A percentile compares a stretch with the other conserved stretches of the same genome.
Evolutionary conservation across 1,284 basidiomycete genomes (phyloP).

Genomic region (Waitea zeae): DNA sequence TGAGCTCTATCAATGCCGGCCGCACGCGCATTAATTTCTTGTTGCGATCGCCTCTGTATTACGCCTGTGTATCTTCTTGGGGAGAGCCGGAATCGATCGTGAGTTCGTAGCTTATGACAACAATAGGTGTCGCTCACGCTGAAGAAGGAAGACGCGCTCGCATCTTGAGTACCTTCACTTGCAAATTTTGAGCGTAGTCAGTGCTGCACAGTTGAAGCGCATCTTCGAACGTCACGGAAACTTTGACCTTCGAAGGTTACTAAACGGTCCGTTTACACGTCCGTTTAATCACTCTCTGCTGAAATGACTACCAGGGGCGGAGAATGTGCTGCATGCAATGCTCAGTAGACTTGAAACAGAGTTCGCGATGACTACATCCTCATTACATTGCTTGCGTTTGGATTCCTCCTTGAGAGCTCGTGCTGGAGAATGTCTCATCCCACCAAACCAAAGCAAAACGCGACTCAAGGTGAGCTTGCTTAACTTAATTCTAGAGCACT

Average conservation of each 20-base stretch:
- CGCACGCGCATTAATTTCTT: slow-evolving; percentile 71
- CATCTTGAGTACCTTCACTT: slow-evolving; percentile 92
- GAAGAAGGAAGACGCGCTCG: slow-evolving; percentile 66
- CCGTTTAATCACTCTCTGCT: slow-evolving; percentile 1
- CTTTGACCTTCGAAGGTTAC: slow-evolving; percentile 75
- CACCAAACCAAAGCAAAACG: slow-evolving; percentile 67
- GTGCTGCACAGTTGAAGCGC: slow-evolving; percentile 64
- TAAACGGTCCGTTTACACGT: slow-evolving; percentile 40
- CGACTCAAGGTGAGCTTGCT: slow-evolving; percentile 9
- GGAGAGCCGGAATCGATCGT: slow-evolving; percentile 89
- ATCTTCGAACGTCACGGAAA: slow-evolving; percentile 84
- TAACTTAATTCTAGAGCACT: too few species aligned
- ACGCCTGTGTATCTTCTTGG: slow-evolving; percentile 82
- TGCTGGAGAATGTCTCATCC: slow-evolving; percentile 62
- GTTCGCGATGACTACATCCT: slow-evolving; percentile 65
- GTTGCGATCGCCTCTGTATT: slow-evolving; percentile 76
- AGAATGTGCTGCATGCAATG: slow-evolving; percentile 61
- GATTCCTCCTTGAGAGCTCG: slow-evolving; percentile 51
- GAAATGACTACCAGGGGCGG: slow-evolving; percentile 44
- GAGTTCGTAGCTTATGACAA: slow-evolving; percentile 18
- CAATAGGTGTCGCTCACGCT: slow-evolving; percentile 13
- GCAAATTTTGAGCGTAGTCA: slow-evolving; percentile 83
- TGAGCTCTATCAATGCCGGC: slow-evolving; percentile 67
- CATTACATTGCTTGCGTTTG: slow-evolving; percentile 67
- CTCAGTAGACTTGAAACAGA: slow-evolving; percentile 59